Conservation (phyloP, 306 rosid genomes). For the Lablab purpureus region DNA sequence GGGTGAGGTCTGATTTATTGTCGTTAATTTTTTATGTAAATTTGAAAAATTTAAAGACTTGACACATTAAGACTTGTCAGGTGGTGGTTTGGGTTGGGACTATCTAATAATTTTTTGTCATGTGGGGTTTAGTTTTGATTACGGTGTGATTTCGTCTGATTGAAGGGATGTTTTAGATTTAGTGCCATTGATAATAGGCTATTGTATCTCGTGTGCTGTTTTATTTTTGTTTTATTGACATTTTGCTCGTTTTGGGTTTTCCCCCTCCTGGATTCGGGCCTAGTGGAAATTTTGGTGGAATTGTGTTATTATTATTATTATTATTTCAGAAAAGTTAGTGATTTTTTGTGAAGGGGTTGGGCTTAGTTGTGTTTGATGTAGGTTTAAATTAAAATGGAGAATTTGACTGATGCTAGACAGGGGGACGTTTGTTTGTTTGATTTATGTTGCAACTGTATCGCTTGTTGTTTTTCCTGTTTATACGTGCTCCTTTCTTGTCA, state of each 20-base stretch:
- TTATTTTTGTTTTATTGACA: slow-evolving; percentile 10
- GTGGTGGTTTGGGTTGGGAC: not conserved
- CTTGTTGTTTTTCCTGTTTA: not conserved
- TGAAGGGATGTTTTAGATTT: not conserved
- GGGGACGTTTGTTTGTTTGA: not conserved
- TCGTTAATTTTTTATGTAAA: not conserved
- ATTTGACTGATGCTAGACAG: not conserved
- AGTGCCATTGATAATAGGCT: not conserved
- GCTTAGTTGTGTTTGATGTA: not conserved
- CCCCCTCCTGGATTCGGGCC: not conserved
- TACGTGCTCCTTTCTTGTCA: not conserved
- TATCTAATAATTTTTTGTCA: not conserved
- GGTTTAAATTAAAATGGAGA: not conserved
- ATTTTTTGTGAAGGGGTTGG: not conserved
- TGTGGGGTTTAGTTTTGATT: not conserved
- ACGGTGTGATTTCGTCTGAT: not conserved
- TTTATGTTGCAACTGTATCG: slow-evolving; percentile 17
- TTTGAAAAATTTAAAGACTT: not conserved
- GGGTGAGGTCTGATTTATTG: not conserved
- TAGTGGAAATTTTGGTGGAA: slow-evolving; percentile 10
- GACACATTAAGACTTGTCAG: not conserved
- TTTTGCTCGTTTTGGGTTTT: not conserved
- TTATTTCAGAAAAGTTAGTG: not conserved
- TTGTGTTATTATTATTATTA: not conserved
- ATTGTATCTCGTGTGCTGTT: not conserved